Percentiles rank a stretch among this genome's conserved stretches.
Conservation (phyloP, 2,329 filamentous ascomycete genomes). For the Diplodia mutila region DNA sequence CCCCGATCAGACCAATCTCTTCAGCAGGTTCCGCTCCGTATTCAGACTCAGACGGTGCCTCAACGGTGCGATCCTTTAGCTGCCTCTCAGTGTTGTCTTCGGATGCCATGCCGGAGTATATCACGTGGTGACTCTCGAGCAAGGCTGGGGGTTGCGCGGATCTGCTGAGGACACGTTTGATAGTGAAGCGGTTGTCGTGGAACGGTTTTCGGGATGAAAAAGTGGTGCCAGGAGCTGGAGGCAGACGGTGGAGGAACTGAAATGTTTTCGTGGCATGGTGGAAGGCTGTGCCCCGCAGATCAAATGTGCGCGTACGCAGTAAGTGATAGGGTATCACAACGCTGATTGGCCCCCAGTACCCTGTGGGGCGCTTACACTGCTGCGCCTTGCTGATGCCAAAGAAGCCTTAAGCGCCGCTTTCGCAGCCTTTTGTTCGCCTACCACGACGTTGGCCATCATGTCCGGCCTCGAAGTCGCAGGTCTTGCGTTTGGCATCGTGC, state of each 20-base stretch:
- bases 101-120: neutral
- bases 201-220: too few relatives aligned
- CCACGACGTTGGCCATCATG: constrained; percentile 24
- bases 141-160: neutral
- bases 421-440: too few relatives aligned
- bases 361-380: neutral
- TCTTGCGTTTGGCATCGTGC: constrained; percentile 32
- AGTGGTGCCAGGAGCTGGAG: too few relatives aligned
- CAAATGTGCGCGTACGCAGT: too few relatives aligned
- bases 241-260: too few relatives aligned
- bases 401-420: neutral
- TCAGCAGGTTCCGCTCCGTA: neutral
- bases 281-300: too few relatives aligned
- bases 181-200: too few relatives aligned
- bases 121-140: neutral
- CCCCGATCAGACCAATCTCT: neutral
- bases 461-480: constrained; percentile 33
- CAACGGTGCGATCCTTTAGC: neutral
- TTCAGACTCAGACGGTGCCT: neutral
- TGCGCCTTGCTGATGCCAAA: neutral
- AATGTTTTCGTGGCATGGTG: too few relatives aligned
- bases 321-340: too few relatives aligned
- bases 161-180: too few relatives aligned
- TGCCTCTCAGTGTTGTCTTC: neutral
- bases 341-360: too few relatives aligned